Percentiles rank a stretch among this genome's conserved stretches.
phyloP scores from a whole-genome alignment of 352 stramenopile genomes.

The Phytophthora palmivora region DNA sequence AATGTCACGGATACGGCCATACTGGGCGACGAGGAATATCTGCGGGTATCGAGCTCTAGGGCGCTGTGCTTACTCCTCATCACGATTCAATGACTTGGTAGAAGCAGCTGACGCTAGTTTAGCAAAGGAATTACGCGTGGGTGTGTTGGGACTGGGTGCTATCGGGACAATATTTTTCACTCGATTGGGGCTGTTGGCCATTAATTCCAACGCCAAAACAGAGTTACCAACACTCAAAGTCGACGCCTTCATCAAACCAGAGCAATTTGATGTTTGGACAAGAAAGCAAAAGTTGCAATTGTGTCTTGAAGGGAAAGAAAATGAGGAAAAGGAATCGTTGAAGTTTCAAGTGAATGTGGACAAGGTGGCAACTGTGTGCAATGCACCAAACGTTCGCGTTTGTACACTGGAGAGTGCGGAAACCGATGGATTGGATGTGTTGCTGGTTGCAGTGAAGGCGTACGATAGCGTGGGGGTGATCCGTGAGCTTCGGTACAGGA shows the following conservation, averaged over 20 bases:
- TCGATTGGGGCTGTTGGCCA: slow-evolving; percentile 44
- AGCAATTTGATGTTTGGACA: slow-evolving; percentile 43
- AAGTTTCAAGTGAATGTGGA: slow-evolving; percentile 14
- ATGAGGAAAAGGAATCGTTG: slow-evolving; percentile 13
- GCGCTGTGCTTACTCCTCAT: slow-evolving; percentile 5
- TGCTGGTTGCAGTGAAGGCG: slow-evolving; percentile 75
- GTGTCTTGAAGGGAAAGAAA: slow-evolving; percentile 4
- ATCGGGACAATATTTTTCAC: slow-evolving; percentile 83
- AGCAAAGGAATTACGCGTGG: slow-evolving; percentile 41
- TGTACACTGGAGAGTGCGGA: slow-evolving; percentile 28
- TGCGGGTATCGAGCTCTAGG: background rate
- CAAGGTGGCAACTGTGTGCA: slow-evolving; percentile 11
- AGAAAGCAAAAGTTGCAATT: slow-evolving; percentile 12
- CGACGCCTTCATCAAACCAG: slow-evolving; percentile 60
- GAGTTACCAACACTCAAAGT: slow-evolving; percentile 24
- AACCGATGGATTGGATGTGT: slow-evolving; percentile 43
- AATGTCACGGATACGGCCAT: slow-evolving; percentile 11
- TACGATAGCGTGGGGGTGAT: slow-evolving; percentile 61
- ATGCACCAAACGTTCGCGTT: slow-evolving; percentile 42
- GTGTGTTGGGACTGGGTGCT: slow-evolving; percentile 70
- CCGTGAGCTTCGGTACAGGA: slow-evolving; percentile 37
- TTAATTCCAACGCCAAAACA: background rate
- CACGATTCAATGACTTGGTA: background rate
- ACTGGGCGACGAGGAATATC: slow-evolving; percentile 6
- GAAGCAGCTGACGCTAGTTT: background rate